Conservation (phyloP, 805 yeast genomes). For the Vanderwaltozyma polyspora region DNA sequence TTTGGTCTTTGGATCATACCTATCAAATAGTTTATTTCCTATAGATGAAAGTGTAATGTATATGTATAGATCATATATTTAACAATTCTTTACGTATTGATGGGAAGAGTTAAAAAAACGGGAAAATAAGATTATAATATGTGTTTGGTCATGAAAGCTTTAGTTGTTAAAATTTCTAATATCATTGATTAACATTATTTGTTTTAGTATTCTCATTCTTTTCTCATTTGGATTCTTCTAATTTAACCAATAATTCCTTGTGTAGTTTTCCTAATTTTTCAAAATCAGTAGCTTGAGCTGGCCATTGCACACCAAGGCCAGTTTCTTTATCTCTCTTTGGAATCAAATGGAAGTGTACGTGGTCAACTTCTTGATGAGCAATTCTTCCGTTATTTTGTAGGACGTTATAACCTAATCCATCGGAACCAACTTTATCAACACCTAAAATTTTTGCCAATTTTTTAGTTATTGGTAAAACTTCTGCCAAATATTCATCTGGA, state of each 20-base stretch:
- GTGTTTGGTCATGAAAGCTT: no score
- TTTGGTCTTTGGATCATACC: no score
- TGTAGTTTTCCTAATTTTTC: slow-evolving; percentile 60
- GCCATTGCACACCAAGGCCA: slow-evolving; percentile 91
- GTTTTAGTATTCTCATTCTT: no score
- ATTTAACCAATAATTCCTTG: slow-evolving; percentile 41
- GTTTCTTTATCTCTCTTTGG: slow-evolving; percentile 68
- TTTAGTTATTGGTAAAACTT: slow-evolving; percentile 80
- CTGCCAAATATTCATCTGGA: slow-evolving; percentile 84
- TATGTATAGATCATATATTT: no score
- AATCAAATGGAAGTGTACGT: slow-evolving; percentile 92
- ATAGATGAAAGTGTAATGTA: no score
- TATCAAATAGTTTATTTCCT: no score
- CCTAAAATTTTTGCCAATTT: slow-evolving; percentile 66
- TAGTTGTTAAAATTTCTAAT: no score
- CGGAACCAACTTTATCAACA: slow-evolving; percentile 49
- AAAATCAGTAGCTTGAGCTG: slow-evolving; percentile 70
- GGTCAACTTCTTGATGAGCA: slow-evolving; percentile 93
- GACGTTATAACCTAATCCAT: slow-evolving; percentile 64
- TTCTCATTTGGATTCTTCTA: slow-evolving; percentile 15
- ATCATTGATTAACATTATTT: no score
- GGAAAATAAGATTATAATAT: no score
- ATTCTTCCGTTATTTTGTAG: slow-evolving; percentile 89
- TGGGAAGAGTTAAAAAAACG: no score
- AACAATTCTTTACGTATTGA: no score